Percentiles rank a stretch among this genome's conserved stretches.
Conservation (phyloP, 2,329 filamentous ascomycete genomes). For the Ophiocordyceps australis region DNA sequence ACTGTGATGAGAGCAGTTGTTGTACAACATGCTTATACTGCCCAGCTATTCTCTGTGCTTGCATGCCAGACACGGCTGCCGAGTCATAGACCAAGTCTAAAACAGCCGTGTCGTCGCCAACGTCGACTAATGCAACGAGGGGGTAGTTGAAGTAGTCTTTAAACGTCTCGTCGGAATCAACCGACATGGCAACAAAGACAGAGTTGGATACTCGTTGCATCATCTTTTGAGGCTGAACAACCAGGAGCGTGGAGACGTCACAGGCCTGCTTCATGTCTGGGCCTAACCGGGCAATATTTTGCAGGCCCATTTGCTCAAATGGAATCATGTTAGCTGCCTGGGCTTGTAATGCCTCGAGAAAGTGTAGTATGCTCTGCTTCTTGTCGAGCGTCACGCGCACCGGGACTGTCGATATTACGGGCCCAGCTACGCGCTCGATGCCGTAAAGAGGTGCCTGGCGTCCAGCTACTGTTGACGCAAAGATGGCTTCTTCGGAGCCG, state of each 20-base stretch:
- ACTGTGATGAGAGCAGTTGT: too few relatives aligned
- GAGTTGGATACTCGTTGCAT: too few relatives aligned
- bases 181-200: too few relatives aligned
- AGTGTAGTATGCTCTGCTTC: background rate
- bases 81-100: slow-evolving; percentile 1
- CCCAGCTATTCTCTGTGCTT: background rate
- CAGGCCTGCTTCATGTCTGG: slow-evolving; percentile 2
- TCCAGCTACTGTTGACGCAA: slow-evolving; percentile 9
- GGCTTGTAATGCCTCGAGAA: slow-evolving; percentile 6
- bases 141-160: slow-evolving; percentile 1
- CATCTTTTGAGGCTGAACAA: slow-evolving; percentile 5
- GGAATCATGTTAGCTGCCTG: slow-evolving; percentile 8
- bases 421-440: slow-evolving; percentile 9
- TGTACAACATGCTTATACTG: background rate
- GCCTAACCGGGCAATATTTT: slow-evolving; percentile 9
- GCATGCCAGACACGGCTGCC: background rate
- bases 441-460: slow-evolving; percentile 8
- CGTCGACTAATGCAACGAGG: background rate
- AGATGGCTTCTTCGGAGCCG: slow-evolving; percentile 6
- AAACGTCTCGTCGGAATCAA: too few relatives aligned
- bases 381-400: slow-evolving; percentile 4
- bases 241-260: slow-evolving; percentile 5
- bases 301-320: slow-evolving; percentile 10
- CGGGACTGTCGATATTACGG: slow-evolving; percentile 11
- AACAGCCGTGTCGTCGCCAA: background rate